Evolutionary conservation across 148 eudicot species (phyloP), one percentile per base, ranked within the genome.

Genomic region (Rhododendron simsii): DNA sequence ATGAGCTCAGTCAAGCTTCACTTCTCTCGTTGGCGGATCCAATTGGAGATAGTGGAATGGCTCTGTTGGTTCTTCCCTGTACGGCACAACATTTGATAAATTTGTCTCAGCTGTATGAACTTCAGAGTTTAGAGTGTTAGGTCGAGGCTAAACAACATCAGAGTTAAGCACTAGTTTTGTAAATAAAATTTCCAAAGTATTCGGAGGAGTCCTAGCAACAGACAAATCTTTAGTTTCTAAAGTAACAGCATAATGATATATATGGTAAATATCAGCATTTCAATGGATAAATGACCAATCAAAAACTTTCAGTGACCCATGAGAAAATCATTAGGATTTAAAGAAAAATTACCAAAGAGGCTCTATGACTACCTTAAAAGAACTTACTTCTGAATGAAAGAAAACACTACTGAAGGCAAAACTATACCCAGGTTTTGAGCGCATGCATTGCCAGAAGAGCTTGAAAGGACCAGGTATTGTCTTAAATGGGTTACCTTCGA

Each of bases 371-470:
- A 53, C 33, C 8, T 67, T 33, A 10, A 48, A 76, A 83, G 30
- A 61, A 41, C 30, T 48, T 11, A 1, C 12, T 7, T 86, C 30
- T 74, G 79, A 84, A 78, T 50, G 53, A 65, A 77, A 59, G 41
- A 73, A 81, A 35, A 67, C 87, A 11, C 5, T 10, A 12, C 14
- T 26, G 37, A 69, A 13, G 35, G 75, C 4, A 28, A 69, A 28
- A 69, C 37, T 69, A 44, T 94, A 95, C 98, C 98, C 98, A 28
- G 95, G 95, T 79, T 94, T 94, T 28, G 99, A 95, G 83, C 91
- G 96, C 98, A 95, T 96, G 92, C 98, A 96, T 88, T 89, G 96
- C 91, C 91, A 94, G 90, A 96, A 95, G 74, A 95, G 96, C 93
- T 95, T 96, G 89, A 95, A 96, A 85, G 98, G 99, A 47, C 98